Conservation (phyloP, 73 alveolate species). For the Uronychia binucleata region DNA sequence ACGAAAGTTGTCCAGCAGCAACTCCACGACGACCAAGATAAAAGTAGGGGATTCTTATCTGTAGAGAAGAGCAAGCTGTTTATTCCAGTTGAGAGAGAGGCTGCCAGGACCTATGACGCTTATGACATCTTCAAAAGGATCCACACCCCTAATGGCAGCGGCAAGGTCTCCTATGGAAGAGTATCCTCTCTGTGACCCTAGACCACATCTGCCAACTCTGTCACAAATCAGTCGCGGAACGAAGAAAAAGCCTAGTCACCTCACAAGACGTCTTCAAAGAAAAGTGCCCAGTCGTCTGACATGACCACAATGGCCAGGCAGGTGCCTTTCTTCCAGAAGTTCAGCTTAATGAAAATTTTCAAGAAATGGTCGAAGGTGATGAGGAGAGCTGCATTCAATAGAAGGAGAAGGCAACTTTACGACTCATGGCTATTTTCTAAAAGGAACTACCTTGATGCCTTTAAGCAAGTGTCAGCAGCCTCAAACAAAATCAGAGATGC, state of each 20-base stretch:
- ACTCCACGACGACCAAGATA: not conserved
- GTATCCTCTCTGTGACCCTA: not conserved
- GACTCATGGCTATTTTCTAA: conserved; percentile 26
- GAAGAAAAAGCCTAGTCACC: not conserved
- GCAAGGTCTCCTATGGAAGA: not conserved
- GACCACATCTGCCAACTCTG: not conserved
- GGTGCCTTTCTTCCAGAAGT: conserved; percentile 49
- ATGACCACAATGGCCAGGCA: not conserved
- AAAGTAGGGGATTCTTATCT: not conserved
- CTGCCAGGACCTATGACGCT: not conserved
- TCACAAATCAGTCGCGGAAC: not conserved
- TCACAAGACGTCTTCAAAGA: too few species aligned
- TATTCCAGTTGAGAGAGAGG: not conserved
- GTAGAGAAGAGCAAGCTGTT: not conserved
- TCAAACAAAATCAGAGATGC: conserved; percentile 13
- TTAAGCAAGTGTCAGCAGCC: not conserved
- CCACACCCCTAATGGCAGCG: not conserved
- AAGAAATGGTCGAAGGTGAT: conserved; percentile 47
- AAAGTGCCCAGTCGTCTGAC: not conserved
- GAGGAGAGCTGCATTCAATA: conserved; percentile 36
- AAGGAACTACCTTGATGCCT: conserved; percentile 33
- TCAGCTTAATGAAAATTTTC: conserved; percentile 31
- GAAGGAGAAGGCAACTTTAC: conserved; percentile 32
- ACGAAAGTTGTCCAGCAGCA: not conserved
- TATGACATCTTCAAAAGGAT: not conserved